A percentile compares a stretch with the other conserved stretches of the same genome.
Evolutionary conservation across 305 asterid species (phyloP).

Genomic region (Euphrasia arctica): DNA sequence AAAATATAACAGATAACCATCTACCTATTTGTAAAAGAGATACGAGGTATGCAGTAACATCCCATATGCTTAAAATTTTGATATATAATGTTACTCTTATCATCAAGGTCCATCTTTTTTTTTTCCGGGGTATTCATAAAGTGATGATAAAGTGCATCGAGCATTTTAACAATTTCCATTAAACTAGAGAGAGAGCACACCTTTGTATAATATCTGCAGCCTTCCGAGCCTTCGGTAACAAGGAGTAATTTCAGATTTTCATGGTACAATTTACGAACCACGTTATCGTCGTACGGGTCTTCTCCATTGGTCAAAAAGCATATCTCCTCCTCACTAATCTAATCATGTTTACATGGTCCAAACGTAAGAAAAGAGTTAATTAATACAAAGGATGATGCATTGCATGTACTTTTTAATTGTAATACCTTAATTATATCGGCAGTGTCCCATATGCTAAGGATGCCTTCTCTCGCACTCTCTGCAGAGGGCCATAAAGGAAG

Average conservation of each 20-base stretch:
- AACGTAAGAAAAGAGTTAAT: conserved; percentile 23
- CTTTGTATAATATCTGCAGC: conserved; percentile 97
- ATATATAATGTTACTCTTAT: too few species aligned
- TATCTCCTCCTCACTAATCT: conserved; percentile 97
- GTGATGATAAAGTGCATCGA: too few species aligned
- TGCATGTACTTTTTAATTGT: not conserved
- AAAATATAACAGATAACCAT: too few species aligned
- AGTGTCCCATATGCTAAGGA: conserved; percentile 88
- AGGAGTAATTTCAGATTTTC: conserved; percentile 80
- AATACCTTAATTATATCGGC: conserved; percentile 94
- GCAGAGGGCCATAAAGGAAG: conserved; percentile 98
- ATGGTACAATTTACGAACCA: conserved; percentile 83
- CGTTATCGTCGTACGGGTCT: conserved; percentile 88
- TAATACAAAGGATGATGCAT: not conserved
- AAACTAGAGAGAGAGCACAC: conserved; percentile 36
- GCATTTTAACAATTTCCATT: too few species aligned
- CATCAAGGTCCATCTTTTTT: too few species aligned
- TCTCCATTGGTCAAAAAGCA: conserved; percentile 81
- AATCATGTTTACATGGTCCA: conserved; percentile 27
- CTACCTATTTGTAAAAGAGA: too few species aligned
- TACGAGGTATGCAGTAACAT: too few species aligned
- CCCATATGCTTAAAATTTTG: too few species aligned
- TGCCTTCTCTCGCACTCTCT: conserved; percentile 94
- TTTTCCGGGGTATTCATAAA: too few species aligned
- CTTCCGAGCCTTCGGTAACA: conserved; percentile 94